A percentile compares a stretch with the other conserved stretches of the same genome.
Conservation (phyloP, 345 rosid species). For the Moricandia arvensis region DNA sequence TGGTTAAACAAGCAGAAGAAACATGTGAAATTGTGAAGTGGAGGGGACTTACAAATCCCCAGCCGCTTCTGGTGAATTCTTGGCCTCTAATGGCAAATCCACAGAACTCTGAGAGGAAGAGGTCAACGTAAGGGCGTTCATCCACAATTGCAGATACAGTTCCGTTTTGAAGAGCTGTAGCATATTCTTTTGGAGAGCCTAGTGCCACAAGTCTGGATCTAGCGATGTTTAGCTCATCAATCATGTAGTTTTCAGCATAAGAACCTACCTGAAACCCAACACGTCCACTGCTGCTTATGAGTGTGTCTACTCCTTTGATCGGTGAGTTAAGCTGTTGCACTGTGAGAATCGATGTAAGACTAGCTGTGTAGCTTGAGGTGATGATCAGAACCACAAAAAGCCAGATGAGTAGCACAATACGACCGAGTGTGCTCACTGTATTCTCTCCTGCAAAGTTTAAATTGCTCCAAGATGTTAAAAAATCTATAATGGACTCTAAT, state of each 20-base stretch:
- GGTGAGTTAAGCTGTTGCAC: slow-evolving; percentile 87
- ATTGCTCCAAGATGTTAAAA: background rate
- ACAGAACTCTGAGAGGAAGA: slow-evolving; percentile 74
- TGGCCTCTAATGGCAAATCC: slow-evolving; percentile 72
- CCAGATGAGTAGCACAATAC: slow-evolving; percentile 78
- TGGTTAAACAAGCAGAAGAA: background rate
- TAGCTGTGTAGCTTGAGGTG: slow-evolving; percentile 95
- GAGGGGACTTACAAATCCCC: slow-evolving; percentile 84
- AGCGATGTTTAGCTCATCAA: slow-evolving; percentile 67
- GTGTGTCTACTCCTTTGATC: slow-evolving; percentile 75
- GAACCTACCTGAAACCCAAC: slow-evolving; percentile 87
- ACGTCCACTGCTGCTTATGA: slow-evolving; percentile 47
- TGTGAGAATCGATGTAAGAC: slow-evolving; percentile 88
- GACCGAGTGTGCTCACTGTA: slow-evolving; percentile 79
- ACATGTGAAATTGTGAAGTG: background rate
- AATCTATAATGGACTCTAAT: background rate
- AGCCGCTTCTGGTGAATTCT: slow-evolving; percentile 76
- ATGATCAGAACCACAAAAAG: slow-evolving; percentile 83
- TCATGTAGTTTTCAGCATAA: slow-evolving; percentile 71
- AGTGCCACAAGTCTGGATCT: slow-evolving; percentile 75
- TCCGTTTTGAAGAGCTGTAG: slow-evolving; percentile 59
- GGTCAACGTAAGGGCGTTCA: slow-evolving; percentile 68
- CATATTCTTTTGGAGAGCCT: slow-evolving; percentile 78
- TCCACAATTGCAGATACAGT: slow-evolving; percentile 88
- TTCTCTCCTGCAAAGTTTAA: slow-evolving; percentile 70